Evolutionary conservation across 768 basidiomycete genomes (phyloP).

Genomic region (Calvatia gigantea): DNA sequence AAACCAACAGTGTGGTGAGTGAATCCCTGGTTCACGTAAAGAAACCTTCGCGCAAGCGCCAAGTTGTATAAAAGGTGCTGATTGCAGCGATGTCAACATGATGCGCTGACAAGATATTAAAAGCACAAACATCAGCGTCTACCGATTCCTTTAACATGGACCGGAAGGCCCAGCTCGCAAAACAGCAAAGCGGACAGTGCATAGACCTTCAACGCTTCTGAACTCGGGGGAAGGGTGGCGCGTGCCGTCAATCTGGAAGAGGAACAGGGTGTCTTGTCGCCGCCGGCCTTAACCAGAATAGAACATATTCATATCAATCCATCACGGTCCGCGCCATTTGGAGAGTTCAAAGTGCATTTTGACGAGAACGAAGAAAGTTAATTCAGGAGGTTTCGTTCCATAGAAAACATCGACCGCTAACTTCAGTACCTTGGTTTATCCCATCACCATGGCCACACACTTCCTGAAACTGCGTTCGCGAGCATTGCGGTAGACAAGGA

Average conservation of each 20-base stretch:
- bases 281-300: slow-evolving; percentile 34
- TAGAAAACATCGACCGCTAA: slow-evolving; percentile 61
- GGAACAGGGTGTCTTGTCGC: slow-evolving; percentile 57
- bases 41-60: slow-evolving; percentile 60
- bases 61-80: slow-evolving; percentile 53
- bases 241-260: slow-evolving; percentile 58
- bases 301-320: background rate
- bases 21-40: slow-evolving; percentile 57
- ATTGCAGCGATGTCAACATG: background rate
- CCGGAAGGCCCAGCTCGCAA: slow-evolving; percentile 46
- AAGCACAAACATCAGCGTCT: slow-evolving; percentile 34
- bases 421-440: slow-evolving; percentile 34
- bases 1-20: slow-evolving; percentile 52
- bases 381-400: slow-evolving; percentile 52
- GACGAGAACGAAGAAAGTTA: slow-evolving; percentile 53
- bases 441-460: slow-evolving; percentile 39
- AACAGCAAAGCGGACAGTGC: slow-evolving; percentile 54
- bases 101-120: background rate
- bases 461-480: slow-evolving; percentile 39
- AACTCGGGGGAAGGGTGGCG: slow-evolving; percentile 54
- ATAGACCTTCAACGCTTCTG: slow-evolving; percentile 53
- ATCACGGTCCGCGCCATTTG: background rate
- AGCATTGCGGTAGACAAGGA: slow-evolving; percentile 47
- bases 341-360: slow-evolving; percentile 23
- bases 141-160: slow-evolving; percentile 49